Percentiles rank a stretch among this genome's conserved stretches.
Conservation (phyloP, 108 stramenopile genomes). For the Skeletonema menzelii region DNA sequence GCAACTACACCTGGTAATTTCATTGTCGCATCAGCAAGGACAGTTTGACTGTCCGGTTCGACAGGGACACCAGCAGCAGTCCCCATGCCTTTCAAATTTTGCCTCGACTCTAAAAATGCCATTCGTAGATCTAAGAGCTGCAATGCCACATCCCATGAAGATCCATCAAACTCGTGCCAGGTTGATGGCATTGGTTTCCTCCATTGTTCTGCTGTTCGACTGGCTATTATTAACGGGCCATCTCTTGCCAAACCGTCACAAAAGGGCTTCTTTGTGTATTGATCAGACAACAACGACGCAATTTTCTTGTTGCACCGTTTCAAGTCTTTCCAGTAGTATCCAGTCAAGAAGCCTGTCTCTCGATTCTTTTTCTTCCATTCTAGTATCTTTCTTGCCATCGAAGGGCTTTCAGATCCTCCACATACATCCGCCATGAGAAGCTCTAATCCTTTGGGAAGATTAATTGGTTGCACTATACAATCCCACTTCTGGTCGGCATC, state of each 20-base stretch:
- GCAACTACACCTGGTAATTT: slow-evolving; percentile 88
- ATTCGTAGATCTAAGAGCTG: slow-evolving; percentile 43
- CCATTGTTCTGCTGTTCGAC: slow-evolving; percentile 47
- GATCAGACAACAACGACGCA: slow-evolving; percentile 46
- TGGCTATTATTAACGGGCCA: slow-evolving; percentile 43
- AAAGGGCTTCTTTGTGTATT: slow-evolving; percentile 25
- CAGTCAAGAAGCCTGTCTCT: slow-evolving; percentile 41
- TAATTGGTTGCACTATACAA: slow-evolving; percentile 56
- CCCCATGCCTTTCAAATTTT: slow-evolving; percentile 76
- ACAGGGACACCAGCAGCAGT: slow-evolving; percentile 88
- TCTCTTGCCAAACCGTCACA: slow-evolving; percentile 34
- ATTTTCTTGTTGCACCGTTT: slow-evolving; percentile 63
- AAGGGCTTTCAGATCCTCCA: slow-evolving; percentile 93
- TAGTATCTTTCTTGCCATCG: slow-evolving; percentile 90
- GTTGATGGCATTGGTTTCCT: slow-evolving; percentile 48
- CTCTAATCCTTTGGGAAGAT: slow-evolving; percentile 63
- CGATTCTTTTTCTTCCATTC: slow-evolving; percentile 71
- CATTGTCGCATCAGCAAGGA: slow-evolving; percentile 85
- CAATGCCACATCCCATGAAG: slow-evolving; percentile 41
- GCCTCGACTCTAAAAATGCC: slow-evolving; percentile 62
- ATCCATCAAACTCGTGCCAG: slow-evolving; percentile 48
- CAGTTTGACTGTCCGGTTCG: slow-evolving; percentile 87
- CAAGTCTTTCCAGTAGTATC: slow-evolving; percentile 79
- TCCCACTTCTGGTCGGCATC: slow-evolving; percentile 54
- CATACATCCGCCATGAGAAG: slow-evolving; percentile 93